Evolutionary conservation across 805 yeast species (phyloP).

Genomic region (Myxozyma mucilagina): DNA sequence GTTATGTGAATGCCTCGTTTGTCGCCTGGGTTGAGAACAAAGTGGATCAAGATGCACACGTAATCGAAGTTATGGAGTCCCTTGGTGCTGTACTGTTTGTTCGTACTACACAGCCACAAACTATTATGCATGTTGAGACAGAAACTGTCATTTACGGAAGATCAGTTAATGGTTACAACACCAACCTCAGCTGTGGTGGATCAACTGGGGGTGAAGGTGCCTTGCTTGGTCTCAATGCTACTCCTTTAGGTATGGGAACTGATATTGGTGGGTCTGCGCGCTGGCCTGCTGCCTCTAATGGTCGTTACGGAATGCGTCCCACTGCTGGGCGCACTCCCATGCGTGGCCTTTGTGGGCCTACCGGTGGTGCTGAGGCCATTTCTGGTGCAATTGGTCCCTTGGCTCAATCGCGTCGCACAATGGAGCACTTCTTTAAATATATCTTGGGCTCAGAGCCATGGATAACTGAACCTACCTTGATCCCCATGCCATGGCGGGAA

Average conservation of each 20-base stretch:
- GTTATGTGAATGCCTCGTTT: conserved; percentile 60
- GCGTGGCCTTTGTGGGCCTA: conserved; percentile 47
- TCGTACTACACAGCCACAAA: conserved; percentile 68
- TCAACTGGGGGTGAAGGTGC: conserved; percentile 76
- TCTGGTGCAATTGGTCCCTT: conserved; percentile 57
- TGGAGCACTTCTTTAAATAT: conserved; percentile 51
- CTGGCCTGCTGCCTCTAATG: conserved; percentile 66
- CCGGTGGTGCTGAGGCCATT: conserved; percentile 50
- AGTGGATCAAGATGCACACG: conserved; percentile 49
- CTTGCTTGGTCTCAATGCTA: conserved; percentile 57
- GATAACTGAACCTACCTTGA: conserved; percentile 50
- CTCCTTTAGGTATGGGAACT: conserved; percentile 64
- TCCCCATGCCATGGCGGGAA: conserved; percentile 56
- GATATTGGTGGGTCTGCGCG: conserved; percentile 75
- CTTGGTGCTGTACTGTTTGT: conserved; percentile 64
- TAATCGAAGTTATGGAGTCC: conserved; percentile 50
- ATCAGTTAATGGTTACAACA: conserved; percentile 59
- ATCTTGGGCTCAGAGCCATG: conserved; percentile 54
- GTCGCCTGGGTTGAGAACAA: conserved; percentile 54
- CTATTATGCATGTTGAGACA: conserved; percentile 68
- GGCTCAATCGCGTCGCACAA: conserved; percentile 50
- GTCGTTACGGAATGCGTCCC: conserved; percentile 64
- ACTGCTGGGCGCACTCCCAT: conserved; percentile 53
- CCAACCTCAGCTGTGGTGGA: conserved; percentile 66
- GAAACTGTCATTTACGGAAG: conserved; percentile 60